Base-by-base conservation (phyloP, 768 basidiomycete species). In the Boletus vermiculosoides region DNA sequence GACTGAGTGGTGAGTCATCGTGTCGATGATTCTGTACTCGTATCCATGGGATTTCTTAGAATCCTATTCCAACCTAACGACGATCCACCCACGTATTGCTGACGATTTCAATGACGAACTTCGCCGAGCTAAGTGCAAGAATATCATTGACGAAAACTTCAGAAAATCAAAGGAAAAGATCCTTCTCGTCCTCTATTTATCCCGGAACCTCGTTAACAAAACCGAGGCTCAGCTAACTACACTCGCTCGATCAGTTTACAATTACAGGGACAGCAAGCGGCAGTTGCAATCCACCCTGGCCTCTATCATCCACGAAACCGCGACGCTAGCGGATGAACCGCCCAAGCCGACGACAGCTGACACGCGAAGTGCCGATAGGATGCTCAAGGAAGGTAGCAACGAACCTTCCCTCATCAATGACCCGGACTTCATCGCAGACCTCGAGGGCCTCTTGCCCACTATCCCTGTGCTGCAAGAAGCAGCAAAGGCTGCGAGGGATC, bases 161-260 rank as follows among this genome's bases (percentile, higher is more conserved):
- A 59, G 60, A 46, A 66, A 25, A 34, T 66, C 58, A 1, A 69
- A 69, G 47, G 68, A 64, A 33, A 66, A 57, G 22, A 68, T 69
- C 0, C 55, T 56, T n/a, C 57, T 69, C 13, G 23, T 50, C 30
- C 55, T 60, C 23, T 50, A 66, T 49, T 34, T 69, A 31, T 61
- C 54, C 5, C 58, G 56, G 16, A 58, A 33, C 28, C 50, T 68
- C 36, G 37, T 60, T 6, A 58, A 53, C 39, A 54, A 44, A 18
- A 60, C 60, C 0, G 57, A 69, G 9, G 16, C 28, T 30, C 67
- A 69, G 12, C 40, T 60, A 0, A 23, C 50, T 7, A 42, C 49
- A 16, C 49, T 69, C 0, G 52, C 67, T 41, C 53, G 36, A 28
- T 57, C 65, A 5, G 52, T 65, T 49, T 45, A 16, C 57, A 60